A percentile compares a stretch with the other conserved stretches of the same genome.
Evolutionary conservation across 352 stramenopile species (phyloP).

Genomic region (Globisporangium uncinulatum): DNA sequence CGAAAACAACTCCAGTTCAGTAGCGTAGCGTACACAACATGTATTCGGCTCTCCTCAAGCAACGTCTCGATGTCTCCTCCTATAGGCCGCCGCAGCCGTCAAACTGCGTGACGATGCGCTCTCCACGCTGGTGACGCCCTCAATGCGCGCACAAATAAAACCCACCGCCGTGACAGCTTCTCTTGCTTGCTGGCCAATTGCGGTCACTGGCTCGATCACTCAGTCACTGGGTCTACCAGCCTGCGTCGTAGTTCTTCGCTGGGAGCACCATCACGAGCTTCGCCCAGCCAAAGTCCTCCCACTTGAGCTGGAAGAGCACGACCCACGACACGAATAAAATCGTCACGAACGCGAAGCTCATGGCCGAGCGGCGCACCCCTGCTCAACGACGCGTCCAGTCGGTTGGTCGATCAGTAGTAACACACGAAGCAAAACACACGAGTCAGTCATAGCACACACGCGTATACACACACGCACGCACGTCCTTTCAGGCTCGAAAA

Average conservation of each 20-base stretch:
- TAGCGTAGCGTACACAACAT: no score
- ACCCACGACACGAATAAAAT: slow-evolving; percentile 73
- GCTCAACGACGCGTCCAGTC: background rate
- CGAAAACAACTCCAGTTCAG: no score
- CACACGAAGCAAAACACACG: no score
- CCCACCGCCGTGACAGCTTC: background rate
- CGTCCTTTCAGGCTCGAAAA: no score
- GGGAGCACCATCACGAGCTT: slow-evolving; percentile 77
- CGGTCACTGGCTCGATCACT: background rate
- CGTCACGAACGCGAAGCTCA: slow-evolving; percentile 66
- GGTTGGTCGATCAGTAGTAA: background rate
- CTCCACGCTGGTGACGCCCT: no score
- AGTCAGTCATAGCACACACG: background rate
- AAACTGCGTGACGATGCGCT: no score
- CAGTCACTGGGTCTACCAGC: slow-evolving; percentile 37
- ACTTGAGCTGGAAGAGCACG: slow-evolving; percentile 78
- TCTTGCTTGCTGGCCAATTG: background rate
- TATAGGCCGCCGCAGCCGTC: no score
- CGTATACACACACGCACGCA: background rate
- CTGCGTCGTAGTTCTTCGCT: slow-evolving; percentile 48
- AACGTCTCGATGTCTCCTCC: no score
- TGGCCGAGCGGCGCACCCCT: slow-evolving; percentile 76
- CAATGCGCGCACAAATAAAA: no score
- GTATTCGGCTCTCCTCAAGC: no score
- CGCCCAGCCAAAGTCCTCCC: slow-evolving; percentile 79